These are phyloP conservation scores for Pseudozyma flocculosa DNA, from an alignment of 1,284 basidiomycete genomes.

Conservation along the genomic window DNA sequence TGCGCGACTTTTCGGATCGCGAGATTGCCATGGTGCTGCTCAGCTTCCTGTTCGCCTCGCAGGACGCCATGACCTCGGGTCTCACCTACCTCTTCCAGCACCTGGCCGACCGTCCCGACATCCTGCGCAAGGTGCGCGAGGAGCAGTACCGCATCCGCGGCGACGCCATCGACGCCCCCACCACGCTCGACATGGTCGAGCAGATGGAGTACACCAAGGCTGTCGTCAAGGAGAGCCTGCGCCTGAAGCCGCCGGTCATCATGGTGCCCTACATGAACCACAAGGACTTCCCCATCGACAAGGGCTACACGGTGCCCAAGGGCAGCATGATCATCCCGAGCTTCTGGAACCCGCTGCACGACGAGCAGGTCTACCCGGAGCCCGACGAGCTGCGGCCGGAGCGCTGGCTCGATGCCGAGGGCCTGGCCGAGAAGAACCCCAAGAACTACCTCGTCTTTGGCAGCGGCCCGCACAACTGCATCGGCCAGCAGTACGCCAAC, in stretches of 20 bases:
- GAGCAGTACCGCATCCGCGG: constrained; percentile 84
- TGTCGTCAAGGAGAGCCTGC: constrained; percentile 86
- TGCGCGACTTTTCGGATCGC: constrained; percentile 81
- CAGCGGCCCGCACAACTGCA: constrained; percentile 77
- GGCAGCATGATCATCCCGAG: constrained; percentile 94
- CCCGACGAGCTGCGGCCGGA: constrained; percentile 83
- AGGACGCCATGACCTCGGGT: constrained; percentile 86
- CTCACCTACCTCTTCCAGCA: constrained; percentile 94
- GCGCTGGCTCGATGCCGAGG: constrained; percentile 87
- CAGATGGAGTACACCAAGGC: constrained; percentile 90
- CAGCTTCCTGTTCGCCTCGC: constrained; percentile 94
- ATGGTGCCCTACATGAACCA: constrained; percentile 88
- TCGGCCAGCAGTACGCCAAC: constrained; percentile 86
- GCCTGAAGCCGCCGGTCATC: constrained; percentile 75
- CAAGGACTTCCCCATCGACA: constrained; percentile 85
- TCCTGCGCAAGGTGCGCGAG: constrained; percentile 83
- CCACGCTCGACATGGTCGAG: constrained; percentile 86
- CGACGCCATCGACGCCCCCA: constrained; percentile 74
- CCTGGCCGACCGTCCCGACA: constrained; percentile 85
- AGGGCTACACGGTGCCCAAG: constrained; percentile 86
- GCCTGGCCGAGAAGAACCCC: constrained; percentile 80
- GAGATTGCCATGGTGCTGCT: constrained; percentile 94
- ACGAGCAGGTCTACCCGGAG: constrained; percentile 81
- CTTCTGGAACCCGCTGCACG: constrained; percentile 88
- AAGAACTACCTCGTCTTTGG: constrained; percentile 97